Percentiles rank a stretch among this genome's conserved stretches.
Conservation (phyloP, 2,329 filamentous ascomycete genomes). For the Colletotrichum liriopes region DNA sequence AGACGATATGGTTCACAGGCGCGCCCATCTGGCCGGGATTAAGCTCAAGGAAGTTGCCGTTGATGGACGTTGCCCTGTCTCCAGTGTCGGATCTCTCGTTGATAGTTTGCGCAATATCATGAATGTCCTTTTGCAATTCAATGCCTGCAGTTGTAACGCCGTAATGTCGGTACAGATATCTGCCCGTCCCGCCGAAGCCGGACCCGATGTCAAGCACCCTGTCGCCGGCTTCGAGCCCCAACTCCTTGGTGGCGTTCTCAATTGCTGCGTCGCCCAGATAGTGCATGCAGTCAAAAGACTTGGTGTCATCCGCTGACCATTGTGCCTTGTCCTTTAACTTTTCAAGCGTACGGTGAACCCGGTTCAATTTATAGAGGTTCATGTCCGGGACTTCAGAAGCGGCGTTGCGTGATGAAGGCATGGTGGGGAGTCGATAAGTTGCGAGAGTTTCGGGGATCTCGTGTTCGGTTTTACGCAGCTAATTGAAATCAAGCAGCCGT, state of each 20-base stretch:
- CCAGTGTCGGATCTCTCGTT: constrained; percentile 35
- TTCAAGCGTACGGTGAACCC: constrained; percentile 30
- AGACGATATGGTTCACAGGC: constrained; percentile 44
- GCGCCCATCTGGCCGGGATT: background rate
- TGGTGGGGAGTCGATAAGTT: background rate
- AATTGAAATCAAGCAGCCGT: background rate
- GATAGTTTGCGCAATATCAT: constrained; percentile 44
- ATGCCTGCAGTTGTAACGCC: constrained; percentile 41
- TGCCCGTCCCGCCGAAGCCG: constrained; percentile 46
- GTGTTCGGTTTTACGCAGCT: constrained; percentile 1
- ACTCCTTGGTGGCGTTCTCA: constrained; percentile 38
- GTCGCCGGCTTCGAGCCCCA: constrained; percentile 40
- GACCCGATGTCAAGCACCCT: constrained; percentile 45
- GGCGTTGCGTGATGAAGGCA: constrained; percentile 7
- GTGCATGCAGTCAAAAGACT: constrained; percentile 47
- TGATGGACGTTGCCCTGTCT: constrained; percentile 37
- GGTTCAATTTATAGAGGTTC: constrained; percentile 39
- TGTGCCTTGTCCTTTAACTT: constrained; percentile 35
- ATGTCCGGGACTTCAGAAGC: constrained; percentile 39
- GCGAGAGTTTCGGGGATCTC: background rate
- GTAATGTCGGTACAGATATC: constrained; percentile 44
- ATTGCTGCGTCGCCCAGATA: constrained; percentile 45
- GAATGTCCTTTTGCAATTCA: constrained; percentile 46
- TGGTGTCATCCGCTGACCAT: constrained; percentile 44
- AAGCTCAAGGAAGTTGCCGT: constrained; percentile 43